phyloP scores from a whole-genome alignment of 2,329 filamentous ascomycete species.

The Claviceps quebecensis region DNA sequence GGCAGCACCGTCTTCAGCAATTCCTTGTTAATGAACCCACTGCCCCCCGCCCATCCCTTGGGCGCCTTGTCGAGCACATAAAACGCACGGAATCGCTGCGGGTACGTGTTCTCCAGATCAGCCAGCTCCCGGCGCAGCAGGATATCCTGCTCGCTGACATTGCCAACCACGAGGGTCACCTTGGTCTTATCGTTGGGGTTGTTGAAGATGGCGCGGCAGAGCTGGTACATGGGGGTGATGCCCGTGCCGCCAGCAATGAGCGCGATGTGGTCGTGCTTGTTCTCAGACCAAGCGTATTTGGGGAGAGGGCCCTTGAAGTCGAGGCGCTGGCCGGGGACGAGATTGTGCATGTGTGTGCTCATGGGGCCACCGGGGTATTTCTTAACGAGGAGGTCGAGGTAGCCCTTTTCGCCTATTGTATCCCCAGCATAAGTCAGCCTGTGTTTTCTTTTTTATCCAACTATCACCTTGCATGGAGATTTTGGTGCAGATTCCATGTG shows the following conservation, averaged over 20 bases:
- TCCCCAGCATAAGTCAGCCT: not conserved
- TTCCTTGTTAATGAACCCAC: constrained; percentile 78
- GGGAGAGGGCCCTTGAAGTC: constrained; percentile 91
- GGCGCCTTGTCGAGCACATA: constrained; percentile 78
- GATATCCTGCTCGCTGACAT: constrained; percentile 80
- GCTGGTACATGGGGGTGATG: constrained; percentile 97
- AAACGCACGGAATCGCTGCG: constrained; percentile 87
- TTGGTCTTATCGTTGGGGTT: constrained; percentile 96
- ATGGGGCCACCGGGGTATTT: constrained; percentile 82
- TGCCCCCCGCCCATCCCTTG: constrained; percentile 64
- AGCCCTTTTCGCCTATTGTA: constrained; percentile 61
- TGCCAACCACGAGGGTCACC: constrained; percentile 89
- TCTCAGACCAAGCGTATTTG: constrained; percentile 79
- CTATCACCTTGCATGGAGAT: too few species aligned
- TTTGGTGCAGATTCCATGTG: not conserved
- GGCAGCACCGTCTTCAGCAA: constrained; percentile 89
- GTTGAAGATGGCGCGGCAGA: constrained; percentile 81
- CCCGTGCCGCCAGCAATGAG: constrained; percentile 90
- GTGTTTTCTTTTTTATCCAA: not conserved
- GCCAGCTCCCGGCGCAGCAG: constrained; percentile 75
- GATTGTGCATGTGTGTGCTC: constrained; percentile 74
- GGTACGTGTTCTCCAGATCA: constrained; percentile 86
- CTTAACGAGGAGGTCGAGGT: constrained; percentile 83
- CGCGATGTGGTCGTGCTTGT: constrained; percentile 86
- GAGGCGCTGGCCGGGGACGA: constrained; percentile 69